Conservation (phyloP, 345 rosid species). For the Acer negundo region DNA sequence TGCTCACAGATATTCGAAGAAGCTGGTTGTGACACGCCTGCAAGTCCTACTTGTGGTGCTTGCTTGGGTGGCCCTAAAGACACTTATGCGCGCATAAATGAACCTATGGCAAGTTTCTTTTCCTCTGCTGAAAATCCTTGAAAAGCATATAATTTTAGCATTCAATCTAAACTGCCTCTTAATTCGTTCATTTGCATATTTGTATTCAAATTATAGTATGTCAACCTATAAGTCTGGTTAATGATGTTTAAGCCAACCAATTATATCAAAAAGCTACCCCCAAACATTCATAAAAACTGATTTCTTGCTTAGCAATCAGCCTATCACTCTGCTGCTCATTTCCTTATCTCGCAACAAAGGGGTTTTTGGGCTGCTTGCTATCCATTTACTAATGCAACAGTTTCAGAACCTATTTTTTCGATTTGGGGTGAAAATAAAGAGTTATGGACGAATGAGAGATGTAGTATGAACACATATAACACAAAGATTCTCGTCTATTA, state of each 20-base stretch:
- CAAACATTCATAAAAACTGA: background rate
- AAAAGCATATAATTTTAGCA: background rate
- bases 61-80: constrained; percentile 98
- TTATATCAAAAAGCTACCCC: background rate
- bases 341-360: background rate
- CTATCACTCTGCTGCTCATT: background rate
- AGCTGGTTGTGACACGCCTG: constrained; percentile 96
- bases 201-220: too few species aligned
- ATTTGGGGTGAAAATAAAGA: too few species aligned
- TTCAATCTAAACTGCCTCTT: background rate
- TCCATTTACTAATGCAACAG: too few species aligned
- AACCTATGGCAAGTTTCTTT: constrained; percentile 59
- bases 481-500: background rate
- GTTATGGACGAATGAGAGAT: background rate
- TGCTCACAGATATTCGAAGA: constrained; percentile 96
- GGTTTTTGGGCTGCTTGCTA: background rate
- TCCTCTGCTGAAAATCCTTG: background rate
- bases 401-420: background rate
- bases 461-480: background rate
- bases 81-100: constrained; percentile 92
- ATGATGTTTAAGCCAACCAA: background rate
- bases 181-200: background rate
- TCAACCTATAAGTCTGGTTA: background rate
- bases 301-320: background rate
- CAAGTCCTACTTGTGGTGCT: constrained; percentile 97